Conservation (phyloP, 2,329 filamentous ascomycete genomes). For the Penicillium sp. region DNA sequence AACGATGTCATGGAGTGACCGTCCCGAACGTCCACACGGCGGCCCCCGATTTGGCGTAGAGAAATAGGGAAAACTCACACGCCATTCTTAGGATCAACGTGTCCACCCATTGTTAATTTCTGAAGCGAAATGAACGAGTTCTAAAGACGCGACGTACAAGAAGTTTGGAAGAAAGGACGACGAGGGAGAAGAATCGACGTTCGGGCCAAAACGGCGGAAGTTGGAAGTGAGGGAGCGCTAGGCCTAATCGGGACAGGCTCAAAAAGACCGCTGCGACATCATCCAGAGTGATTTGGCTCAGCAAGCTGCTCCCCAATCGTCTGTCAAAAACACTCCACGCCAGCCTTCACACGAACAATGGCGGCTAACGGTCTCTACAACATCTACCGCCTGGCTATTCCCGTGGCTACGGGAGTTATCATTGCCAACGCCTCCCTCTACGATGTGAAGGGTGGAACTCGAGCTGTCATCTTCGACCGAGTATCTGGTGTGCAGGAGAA, state of each 20-base stretch:
- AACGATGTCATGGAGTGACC: constrained; percentile 18
- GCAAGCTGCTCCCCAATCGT: constrained; percentile 13
- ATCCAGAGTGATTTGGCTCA: constrained; percentile 29
- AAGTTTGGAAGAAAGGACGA: constrained; percentile 22
- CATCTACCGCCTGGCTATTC: constrained; percentile 63
- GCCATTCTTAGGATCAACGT: constrained; percentile 50
- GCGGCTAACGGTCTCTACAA: constrained; percentile 47
- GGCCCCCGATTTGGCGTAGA: neutral
- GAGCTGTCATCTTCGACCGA: constrained; percentile 98
- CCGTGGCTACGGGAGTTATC: constrained; percentile 70
- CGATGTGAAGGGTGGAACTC: constrained; percentile 92
- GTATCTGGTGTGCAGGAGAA: constrained; percentile 88
- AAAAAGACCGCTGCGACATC: constrained; percentile 43
- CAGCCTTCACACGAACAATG: constrained; percentile 44
- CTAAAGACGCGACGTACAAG: constrained; percentile 20
- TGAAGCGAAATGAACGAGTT: constrained; percentile 21
- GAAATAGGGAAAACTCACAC: constrained; percentile 40
- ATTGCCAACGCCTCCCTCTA: constrained; percentile 82
- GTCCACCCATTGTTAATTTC: constrained; percentile 43
- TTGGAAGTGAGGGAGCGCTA: constrained; percentile 38
- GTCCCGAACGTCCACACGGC: constrained; percentile 8
- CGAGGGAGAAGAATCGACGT: constrained; percentile 32
- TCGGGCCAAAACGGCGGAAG: constrained; percentile 38
- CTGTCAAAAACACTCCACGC: constrained; percentile 16
- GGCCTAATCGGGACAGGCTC: constrained; percentile 38